Evolutionary conservation across 306 rosid genomes (phyloP), one percentile per base, ranked within the genome.

Genomic region (Trifolium dubium): DNA sequence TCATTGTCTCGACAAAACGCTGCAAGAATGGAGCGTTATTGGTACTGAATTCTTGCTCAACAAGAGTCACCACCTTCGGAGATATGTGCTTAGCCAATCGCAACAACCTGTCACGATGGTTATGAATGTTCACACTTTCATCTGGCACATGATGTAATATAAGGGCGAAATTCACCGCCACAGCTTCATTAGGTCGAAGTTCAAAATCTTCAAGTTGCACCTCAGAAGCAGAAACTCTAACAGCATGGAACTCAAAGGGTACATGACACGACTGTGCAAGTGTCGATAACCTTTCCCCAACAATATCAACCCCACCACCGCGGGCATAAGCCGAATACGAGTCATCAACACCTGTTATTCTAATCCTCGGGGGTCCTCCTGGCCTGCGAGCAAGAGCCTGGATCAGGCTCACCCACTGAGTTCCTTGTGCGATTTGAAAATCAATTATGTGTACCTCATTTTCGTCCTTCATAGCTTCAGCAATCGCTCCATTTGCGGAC

Each of bases 401-500:
- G 37, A 94, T 89, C 53, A 94, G 83, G 51, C 90, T 87, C 39
- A 88, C 74, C 98, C 98, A 92, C 77, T 94, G 99, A 35, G 80
- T 81, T 69, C 99, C 99, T 69, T 94, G 99, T 51, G 75, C 47
- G 69, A 94, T 85, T 83, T 90, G 97, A 80, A 94, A 94, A 82
- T 94, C 99, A 82, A 94, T 86, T 73, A 94, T 90, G 79, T 94
- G 99, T 37, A 94, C 83, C 71, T 67, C 73, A 23, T 50, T 82
- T 86, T 94, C 97, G 4, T 87, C 87, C 87, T 85, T 92, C 77
- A 88, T 72, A 56, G 98, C 96, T 83, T 94, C 98, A 15, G 97
- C 99, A 65, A 94, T 94, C 9, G 99, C 96, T 62, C 99, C 99
- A 74, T 94, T 92, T 54, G 97, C 99, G 11, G 99, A 92, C 90